Conservation (phyloP, 768 basidiomycete species). For the Tricholoma sp. region DNA sequence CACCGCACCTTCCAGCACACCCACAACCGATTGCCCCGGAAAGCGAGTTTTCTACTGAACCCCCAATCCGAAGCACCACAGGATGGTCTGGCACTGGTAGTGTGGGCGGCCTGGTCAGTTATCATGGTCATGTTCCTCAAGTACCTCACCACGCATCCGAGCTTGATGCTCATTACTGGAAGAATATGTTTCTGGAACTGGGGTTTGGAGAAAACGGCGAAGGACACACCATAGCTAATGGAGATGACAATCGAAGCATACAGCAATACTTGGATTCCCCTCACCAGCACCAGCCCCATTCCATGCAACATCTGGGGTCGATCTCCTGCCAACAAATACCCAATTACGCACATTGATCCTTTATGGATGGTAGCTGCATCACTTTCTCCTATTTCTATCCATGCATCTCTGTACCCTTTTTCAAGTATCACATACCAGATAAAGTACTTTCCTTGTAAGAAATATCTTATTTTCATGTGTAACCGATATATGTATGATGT, state of each 20-base stretch:
- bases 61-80: slow-evolving; percentile 5
- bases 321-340: slow-evolving; percentile 27
- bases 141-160: slow-evolving; percentile 43
- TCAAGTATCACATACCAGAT: neutral
- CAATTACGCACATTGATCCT: slow-evolving; percentile 25
- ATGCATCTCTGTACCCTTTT: neutral
- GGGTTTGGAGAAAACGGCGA: slow-evolving; percentile 54
- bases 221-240: slow-evolving; percentile 19
- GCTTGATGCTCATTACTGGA: slow-evolving; percentile 67
- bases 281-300: slow-evolving; percentile 18
- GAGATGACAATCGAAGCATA: slow-evolving; percentile 16
- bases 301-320: slow-evolving; percentile 20
- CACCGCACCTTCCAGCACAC: slow-evolving; percentile 30
- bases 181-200: slow-evolving; percentile 69
- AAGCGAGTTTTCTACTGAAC: slow-evolving; percentile 14
- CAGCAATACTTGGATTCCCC: slow-evolving; percentile 23
- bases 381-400: neutral
- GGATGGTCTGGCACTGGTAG: neutral
- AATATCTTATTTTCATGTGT: too few species aligned
- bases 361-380: neutral
- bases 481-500: too few species aligned
- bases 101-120: slow-evolving; percentile 16
- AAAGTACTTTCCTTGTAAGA: neutral
- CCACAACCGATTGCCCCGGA: slow-evolving; percentile 19
- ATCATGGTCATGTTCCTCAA: slow-evolving; percentile 30